phyloP scores from a whole-genome alignment of 2,329 filamentous ascomycete species.

The Calonectria henricotiae region DNA sequence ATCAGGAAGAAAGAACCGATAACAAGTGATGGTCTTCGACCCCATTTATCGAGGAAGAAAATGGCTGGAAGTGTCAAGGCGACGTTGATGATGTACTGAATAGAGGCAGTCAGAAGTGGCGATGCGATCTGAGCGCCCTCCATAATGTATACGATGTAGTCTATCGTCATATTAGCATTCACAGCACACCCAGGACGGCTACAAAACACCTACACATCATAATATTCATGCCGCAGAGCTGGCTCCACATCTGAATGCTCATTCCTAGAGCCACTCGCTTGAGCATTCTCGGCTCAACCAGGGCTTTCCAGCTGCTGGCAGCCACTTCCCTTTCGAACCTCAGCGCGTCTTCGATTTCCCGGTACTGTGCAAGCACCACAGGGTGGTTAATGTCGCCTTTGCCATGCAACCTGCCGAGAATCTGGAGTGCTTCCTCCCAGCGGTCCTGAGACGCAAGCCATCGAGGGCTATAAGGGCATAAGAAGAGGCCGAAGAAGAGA shows the following conservation, averaged over 20 bases:
- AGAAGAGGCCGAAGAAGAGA: conserved; percentile 71
- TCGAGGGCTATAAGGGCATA: conserved; percentile 77
- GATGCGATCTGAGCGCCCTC: conserved; percentile 71
- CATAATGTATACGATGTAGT: conserved; percentile 76
- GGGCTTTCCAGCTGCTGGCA: conserved; percentile 65
- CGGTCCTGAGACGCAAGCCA: conserved; percentile 80
- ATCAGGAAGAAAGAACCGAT: conserved; percentile 73
- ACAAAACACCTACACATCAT: conserved; percentile 64
- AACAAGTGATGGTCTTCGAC: conserved; percentile 72
- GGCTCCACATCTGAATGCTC: conserved; percentile 74
- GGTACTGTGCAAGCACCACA: conserved; percentile 75
- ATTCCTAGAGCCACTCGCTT: conserved; percentile 73
- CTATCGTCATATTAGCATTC: conserved; percentile 42
- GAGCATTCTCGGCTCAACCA: conserved; percentile 68
- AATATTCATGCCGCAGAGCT: conserved; percentile 74
- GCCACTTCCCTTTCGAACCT: conserved; percentile 70
- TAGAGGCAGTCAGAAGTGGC: conserved; percentile 73
- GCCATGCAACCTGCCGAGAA: conserved; percentile 74
- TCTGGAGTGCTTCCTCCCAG: conserved; percentile 76
- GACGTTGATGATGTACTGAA: conserved; percentile 78
- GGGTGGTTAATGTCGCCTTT: conserved; percentile 70
- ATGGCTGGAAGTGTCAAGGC: conserved; percentile 74
- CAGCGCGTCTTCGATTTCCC: conserved; percentile 73
- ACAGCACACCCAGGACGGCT: no score
- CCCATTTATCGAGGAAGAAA: conserved; percentile 72